Evolutionary conservation across 257 asterid species (phyloP).

Genomic region (Solanum raphanifolium): DNA sequence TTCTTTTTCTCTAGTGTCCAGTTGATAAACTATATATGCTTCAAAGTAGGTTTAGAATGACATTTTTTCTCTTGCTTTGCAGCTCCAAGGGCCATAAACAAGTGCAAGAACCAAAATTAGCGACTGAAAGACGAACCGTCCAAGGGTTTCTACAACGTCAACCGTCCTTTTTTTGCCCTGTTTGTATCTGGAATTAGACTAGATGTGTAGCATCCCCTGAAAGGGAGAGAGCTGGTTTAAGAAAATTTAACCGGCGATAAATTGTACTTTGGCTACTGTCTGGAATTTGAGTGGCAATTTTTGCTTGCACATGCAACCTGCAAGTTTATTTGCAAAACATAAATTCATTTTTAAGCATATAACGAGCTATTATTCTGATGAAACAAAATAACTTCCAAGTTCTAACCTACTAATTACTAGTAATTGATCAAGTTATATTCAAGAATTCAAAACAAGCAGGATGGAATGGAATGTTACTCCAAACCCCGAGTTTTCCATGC

Average conservation of each 20-base stretch:
- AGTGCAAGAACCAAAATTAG: slow-evolving; percentile 33
- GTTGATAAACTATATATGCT: background rate
- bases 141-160: background rate
- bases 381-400: background rate
- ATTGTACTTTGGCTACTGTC: background rate
- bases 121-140: background rate
- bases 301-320: background rate
- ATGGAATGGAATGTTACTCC: background rate
- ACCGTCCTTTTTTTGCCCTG: background rate
- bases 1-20: background rate
- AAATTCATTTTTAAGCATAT: background rate
- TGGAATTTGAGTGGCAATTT: background rate
- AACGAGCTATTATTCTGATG: background rate
- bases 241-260: background rate
- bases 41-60: background rate
- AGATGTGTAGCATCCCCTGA: slow-evolving; percentile 1
- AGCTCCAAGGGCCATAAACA: slow-evolving; percentile 76
- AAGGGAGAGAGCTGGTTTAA: slow-evolving; percentile 1
- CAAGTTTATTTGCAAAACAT: background rate
- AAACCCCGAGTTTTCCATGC: background rate
- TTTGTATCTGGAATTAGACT: slow-evolving; percentile 2
- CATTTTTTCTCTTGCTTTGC: slow-evolving; percentile 8
- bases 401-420: background rate
- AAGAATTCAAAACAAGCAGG: background rate
- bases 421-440: background rate